phyloP scores from a whole-genome alignment of 257 asterid species.

The Plantago major region DNA sequence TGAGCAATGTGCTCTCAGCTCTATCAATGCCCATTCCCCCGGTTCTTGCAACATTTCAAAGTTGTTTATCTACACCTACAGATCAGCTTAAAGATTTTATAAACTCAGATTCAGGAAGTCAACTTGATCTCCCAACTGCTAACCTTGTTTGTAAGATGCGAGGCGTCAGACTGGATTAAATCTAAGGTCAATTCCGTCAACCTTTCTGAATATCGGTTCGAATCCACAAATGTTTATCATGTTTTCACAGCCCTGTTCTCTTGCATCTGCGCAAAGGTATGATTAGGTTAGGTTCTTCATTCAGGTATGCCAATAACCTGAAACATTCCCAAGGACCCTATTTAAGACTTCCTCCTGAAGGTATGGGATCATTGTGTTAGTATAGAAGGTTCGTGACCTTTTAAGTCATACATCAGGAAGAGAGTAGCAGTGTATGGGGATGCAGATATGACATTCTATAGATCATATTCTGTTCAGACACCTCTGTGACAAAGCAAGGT shows the following conservation, averaged over 20 bases:
- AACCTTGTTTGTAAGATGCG: slow-evolving; percentile 94
- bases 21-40: slow-evolving; percentile 83
- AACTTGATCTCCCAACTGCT: slow-evolving; percentile 79
- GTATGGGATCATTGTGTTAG: too few relatives aligned
- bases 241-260: not conserved
- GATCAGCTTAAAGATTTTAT: slow-evolving; percentile 78
- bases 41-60: slow-evolving; percentile 76
- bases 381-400: too few relatives aligned
- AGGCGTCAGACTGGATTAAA: slow-evolving; percentile 55
- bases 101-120: slow-evolving; percentile 58
- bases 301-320: too few relatives aligned
- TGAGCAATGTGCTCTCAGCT: slow-evolving; percentile 92
- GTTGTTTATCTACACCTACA: slow-evolving; percentile 73
- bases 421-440: too few relatives aligned
- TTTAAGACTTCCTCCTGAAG: too few relatives aligned
- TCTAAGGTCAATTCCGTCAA: not conserved
- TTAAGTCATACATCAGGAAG: too few relatives aligned
- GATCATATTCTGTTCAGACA: too few relatives aligned
- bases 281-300: not conserved
- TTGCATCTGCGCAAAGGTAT: not conserved
- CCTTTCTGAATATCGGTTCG: not conserved
- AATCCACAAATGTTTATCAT: not conserved
- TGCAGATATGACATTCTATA: too few relatives aligned
- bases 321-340: too few relatives aligned
- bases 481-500: too few relatives aligned